Evolutionary conservation across 169 alveolate species (phyloP), one percentile per base, ranked within the genome.

Genomic region (Plasmodium blacklocki): DNA sequence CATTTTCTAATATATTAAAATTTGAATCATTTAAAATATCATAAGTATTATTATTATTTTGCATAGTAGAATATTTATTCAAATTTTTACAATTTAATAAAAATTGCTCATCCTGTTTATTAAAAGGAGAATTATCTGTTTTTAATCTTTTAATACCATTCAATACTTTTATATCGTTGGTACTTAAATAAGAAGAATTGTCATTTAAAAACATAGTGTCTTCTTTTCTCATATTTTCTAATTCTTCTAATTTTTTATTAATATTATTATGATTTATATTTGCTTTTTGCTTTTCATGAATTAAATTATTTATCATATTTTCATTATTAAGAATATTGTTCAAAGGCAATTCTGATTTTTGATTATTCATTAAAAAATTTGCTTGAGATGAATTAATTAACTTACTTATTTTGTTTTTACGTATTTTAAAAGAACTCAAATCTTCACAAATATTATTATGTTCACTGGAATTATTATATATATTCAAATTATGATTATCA

Each of bases 391-490:
- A 21, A n/a, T 74, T 74, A 26, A 74, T 59, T 66, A 74, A 29
- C 26, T 60, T 62, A 47, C 26, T 74, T 7, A 67, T 19, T 60
- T 74, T 74, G 14, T 74, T 73, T 62, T 60, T 60, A 18, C 52
- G 74, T 39, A 60, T 39, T 15, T 60, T 21, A 3, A 74, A n/a
- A 23, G 66, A 21, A 21, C 45, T 63, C 2, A 59, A 68, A 14
- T 75, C 67, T 3, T 66, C 89, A 59, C 47, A 64, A 14, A 78
- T 23, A 3, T 64, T 73, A 52, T 47, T 78, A 64, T 78, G 78
- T 23, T 68, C 47, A 52, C 23, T 56, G 14, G 56, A 26, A 47
- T 18, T 14, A 19, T 60, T 21, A 45, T 7, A 49, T 39, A 39
- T 0, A 3, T 78, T 39, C 9, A 39, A 39, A 21, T 59, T 63